phyloP scores from a whole-genome alignment of 2,329 filamentous ascomycete genomes.

The Scorias spongiosa region DNA sequence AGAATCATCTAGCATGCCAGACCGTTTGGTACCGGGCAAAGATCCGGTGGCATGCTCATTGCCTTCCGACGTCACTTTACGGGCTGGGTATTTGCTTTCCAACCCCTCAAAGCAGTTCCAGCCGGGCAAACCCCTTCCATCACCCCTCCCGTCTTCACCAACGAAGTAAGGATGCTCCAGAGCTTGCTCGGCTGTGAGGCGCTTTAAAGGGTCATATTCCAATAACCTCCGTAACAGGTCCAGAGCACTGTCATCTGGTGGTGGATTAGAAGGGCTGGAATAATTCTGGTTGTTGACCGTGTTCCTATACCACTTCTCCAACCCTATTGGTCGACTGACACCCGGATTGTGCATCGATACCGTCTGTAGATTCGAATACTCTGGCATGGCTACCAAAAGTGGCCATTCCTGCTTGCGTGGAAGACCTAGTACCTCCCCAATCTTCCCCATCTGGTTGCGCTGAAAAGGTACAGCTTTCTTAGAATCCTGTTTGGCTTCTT shows the following conservation, averaged over 20 bases:
- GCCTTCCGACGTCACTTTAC: constrained; percentile 84
- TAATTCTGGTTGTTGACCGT: constrained; percentile 34
- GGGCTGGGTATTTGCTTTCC: constrained; percentile 75
- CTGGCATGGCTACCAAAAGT: constrained; percentile 68
- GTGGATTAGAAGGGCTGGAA: constrained; percentile 13
- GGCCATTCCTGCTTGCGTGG: constrained; percentile 85
- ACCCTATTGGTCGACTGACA: constrained; percentile 37
- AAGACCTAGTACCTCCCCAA: constrained; percentile 87
- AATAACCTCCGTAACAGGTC: constrained; percentile 67
- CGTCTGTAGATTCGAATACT: constrained; percentile 40
- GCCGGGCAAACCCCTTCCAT: constrained; percentile 32
- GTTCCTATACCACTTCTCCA: constrained; percentile 53
- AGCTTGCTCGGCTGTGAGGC: constrained; percentile 74
- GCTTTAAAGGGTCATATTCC: constrained; percentile 82
- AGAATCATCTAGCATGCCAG: constrained; percentile 67
- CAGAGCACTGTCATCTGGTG: constrained; percentile 51
- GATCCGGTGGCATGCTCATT: constrained; percentile 89
- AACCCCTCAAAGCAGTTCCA: constrained; percentile 84
- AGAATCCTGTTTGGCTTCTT: constrained; percentile 96
- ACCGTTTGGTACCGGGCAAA: constrained; percentile 79
- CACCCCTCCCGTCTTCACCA: constrained; percentile 10
- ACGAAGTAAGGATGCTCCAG: constrained; percentile 84
- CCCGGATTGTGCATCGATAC: constrained; percentile 31
- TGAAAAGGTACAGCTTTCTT: constrained; percentile 98
- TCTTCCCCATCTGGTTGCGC: constrained; percentile 97